A percentile compares a stretch with the other conserved stretches of the same genome.
Conservation (phyloP, 2,329 filamentous ascomycete genomes). For the Ophiobolus disseminans region DNA sequence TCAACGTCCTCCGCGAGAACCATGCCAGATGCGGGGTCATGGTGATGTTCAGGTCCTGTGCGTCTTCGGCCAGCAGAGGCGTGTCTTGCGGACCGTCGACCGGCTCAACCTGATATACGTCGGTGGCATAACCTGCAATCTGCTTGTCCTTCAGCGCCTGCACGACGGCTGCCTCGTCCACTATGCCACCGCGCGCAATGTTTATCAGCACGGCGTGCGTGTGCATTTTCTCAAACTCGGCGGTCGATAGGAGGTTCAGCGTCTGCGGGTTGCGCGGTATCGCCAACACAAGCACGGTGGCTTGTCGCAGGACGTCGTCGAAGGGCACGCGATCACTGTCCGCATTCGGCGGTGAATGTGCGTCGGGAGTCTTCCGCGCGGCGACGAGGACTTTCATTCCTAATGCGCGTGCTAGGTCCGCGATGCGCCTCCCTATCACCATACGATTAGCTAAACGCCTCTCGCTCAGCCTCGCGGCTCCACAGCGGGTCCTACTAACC, state of each 20-base stretch:
- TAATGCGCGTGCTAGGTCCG: conserved; percentile 52
- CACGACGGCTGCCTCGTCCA: conserved; percentile 59
- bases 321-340: conserved; percentile 45
- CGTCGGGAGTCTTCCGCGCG: conserved; percentile 45
- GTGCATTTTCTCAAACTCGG: conserved; percentile 56
- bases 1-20: conserved; percentile 57
- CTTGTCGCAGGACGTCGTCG: conserved; percentile 43
- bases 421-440: conserved; percentile 52
- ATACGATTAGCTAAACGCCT: too few species aligned
- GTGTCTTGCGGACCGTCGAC: conserved; percentile 50
- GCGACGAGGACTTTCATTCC: conserved; percentile 60
- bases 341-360: conserved; percentile 10
- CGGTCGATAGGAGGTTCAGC: conserved; percentile 40
- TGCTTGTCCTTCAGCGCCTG: conserved; percentile 53
- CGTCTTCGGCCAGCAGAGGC: conserved; percentile 54
- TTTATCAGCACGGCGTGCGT: conserved; percentile 57
- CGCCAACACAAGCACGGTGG: conserved; percentile 49
- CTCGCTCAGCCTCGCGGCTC: background rate
- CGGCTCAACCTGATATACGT: conserved; percentile 60
- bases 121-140: conserved; percentile 59
- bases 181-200: conserved; percentile 58
- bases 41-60: conserved; percentile 57
- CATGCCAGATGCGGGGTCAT: conserved; percentile 63
- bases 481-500: conserved; percentile 38
- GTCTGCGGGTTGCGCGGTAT: conserved; percentile 44